phyloP scores from a whole-genome alignment of 2,329 filamentous ascomycete genomes.

The Fusarium nanum region DNA sequence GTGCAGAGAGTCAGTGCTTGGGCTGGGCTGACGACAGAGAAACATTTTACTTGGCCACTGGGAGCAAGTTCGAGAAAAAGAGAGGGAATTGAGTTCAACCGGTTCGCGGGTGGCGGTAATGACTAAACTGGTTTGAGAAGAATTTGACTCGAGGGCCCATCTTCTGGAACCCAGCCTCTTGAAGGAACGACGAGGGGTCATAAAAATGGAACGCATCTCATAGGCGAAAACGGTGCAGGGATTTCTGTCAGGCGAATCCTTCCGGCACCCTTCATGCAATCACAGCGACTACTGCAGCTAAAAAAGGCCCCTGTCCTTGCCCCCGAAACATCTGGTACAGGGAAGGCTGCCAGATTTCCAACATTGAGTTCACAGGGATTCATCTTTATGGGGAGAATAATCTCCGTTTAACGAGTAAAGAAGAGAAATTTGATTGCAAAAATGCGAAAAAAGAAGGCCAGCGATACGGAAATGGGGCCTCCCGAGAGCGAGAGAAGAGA shows the following conservation, averaged over 20 bases:
- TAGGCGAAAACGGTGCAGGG: not conserved
- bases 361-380: not conserved
- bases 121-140: not conserved
- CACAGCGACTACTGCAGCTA: not conserved
- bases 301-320: not conserved
- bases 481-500: not conserved
- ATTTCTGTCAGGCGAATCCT: not conserved
- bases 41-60: not conserved
- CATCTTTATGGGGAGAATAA: not conserved
- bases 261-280: not conserved
- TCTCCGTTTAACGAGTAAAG: not conserved
- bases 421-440: not conserved
- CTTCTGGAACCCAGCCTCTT: not conserved
- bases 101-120: not conserved
- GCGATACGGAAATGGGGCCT: not conserved
- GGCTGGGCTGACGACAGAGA: not conserved
- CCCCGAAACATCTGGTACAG: not conserved
- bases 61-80: too few relatives aligned
- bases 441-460: not conserved
- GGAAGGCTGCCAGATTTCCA: not conserved
- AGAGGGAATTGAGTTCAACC: not conserved
- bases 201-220: not conserved
- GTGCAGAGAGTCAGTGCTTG: not conserved
- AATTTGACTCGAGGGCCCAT: not conserved
- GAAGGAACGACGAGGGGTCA: not conserved